Percentiles rank a stretch among this genome's conserved stretches.
These are phyloP conservation scores for Zhuliangozyma blackwelliae DNA, from an alignment of 1,139 yeast species.

Conservation along the genomic window DNA sequence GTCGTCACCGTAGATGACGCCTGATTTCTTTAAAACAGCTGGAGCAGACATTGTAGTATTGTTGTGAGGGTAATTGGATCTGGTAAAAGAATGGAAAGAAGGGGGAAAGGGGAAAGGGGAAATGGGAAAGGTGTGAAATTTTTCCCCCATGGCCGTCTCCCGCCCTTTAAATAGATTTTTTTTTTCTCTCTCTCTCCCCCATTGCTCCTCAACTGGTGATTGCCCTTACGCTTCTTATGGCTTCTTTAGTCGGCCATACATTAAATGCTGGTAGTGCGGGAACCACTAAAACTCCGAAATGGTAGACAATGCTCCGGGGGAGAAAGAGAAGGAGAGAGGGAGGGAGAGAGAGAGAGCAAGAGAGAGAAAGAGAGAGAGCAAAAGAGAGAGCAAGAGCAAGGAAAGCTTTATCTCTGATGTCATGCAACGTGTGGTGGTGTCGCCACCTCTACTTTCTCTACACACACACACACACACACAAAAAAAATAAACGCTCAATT, in stretches of 20 bases:
- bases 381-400: too few relatives aligned
- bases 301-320: neutral
- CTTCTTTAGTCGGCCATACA: neutral
- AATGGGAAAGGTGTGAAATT: neutral
- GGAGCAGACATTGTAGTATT: slow-evolving; percentile 33
- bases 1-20: slow-evolving; percentile 99
- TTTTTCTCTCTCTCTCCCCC: too few relatives aligned
- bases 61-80: slow-evolving; percentile 1
- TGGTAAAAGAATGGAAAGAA: slow-evolving; percentile 2
- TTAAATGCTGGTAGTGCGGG: neutral
- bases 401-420: too few relatives aligned
- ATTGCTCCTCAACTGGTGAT: too few relatives aligned
- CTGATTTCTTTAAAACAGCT: slow-evolving; percentile 82
- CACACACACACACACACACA: too few relatives aligned
- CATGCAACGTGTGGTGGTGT: too few relatives aligned
- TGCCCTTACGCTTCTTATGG: too few relatives aligned
- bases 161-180: too few relatives aligned
- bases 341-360: neutral
- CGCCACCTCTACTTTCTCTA: too few relatives aligned
- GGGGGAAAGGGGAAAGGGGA: slow-evolving; percentile 1
- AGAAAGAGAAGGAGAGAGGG: neutral
- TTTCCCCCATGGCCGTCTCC: neutral
- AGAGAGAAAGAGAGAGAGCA: too few relatives aligned
- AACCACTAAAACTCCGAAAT: neutral
- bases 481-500: too few relatives aligned